A percentile compares a stretch with the other conserved stretches of the same genome.
These are phyloP conservation scores for Sclerotinia subarctica DNA, from an alignment of 2,329 filamentous ascomycete genomes.

Conservation along the genomic window DNA sequence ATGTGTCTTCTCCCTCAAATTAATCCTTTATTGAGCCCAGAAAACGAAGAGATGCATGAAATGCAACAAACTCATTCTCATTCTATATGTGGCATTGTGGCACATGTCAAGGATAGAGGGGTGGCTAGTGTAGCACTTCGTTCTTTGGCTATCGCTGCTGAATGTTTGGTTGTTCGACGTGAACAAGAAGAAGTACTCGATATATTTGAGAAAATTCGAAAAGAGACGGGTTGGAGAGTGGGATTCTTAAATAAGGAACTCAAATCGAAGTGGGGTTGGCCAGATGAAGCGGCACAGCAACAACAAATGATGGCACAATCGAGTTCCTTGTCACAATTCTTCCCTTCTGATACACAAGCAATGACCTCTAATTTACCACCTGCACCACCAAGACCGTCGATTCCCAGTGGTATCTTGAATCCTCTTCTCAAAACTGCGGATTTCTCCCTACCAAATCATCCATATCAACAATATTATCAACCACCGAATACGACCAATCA, in stretches of 20 bases:
- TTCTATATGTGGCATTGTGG: slow-evolving; percentile 84
- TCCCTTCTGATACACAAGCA: slow-evolving; percentile 28
- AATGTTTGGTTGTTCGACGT: slow-evolving; percentile 62
- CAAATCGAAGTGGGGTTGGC: slow-evolving; percentile 75
- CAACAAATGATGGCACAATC: slow-evolving; percentile 30
- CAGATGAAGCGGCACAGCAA: slow-evolving; percentile 38
- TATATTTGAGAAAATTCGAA: slow-evolving; percentile 72
- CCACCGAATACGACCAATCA: slow-evolving; percentile 55
- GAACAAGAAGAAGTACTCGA: slow-evolving; percentile 79
- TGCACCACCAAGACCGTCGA: slow-evolving; percentile 27
- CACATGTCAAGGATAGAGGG: slow-evolving; percentile 77
- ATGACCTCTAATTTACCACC: slow-evolving; percentile 29
- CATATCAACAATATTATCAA: slow-evolving; percentile 78
- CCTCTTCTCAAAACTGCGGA: slow-evolving; percentile 69
- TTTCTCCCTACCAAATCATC: slow-evolving; percentile 74
- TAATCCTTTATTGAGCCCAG: slow-evolving; percentile 63
- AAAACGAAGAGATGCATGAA: slow-evolving; percentile 61
- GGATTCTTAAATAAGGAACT: slow-evolving; percentile 70
- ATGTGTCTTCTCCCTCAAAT: slow-evolving; percentile 77
- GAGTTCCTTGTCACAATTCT: slow-evolving; percentile 34
- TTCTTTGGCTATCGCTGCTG: slow-evolving; percentile 73
- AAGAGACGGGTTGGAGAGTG: slow-evolving; percentile 76
- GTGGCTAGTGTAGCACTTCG: slow-evolving; percentile 76
- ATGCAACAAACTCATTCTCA: slow-evolving; percentile 73
- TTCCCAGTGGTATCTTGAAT: slow-evolving; percentile 56